Evolutionary conservation across 805 yeast species (phyloP).

Genomic region (Vanderwaltozyma verrucispora): DNA sequence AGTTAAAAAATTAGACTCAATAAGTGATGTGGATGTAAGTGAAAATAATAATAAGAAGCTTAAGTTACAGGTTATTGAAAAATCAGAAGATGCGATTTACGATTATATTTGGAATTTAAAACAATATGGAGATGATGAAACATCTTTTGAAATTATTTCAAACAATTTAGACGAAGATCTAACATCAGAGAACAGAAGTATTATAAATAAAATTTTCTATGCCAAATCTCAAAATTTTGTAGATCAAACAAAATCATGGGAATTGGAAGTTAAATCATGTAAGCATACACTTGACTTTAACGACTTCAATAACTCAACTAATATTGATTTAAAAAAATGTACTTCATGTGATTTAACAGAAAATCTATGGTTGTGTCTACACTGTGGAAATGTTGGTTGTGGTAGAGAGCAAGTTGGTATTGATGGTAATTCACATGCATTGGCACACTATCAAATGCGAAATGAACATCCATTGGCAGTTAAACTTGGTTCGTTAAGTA

Average conservation of each 20-base stretch:
- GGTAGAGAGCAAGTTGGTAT: constrained; percentile 92
- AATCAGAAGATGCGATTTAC: constrained; percentile 23
- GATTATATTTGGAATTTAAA: constrained; percentile 22
- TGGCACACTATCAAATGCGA: constrained; percentile 47
- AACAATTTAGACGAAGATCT: constrained; percentile 2
- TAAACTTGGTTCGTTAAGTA: constrained; percentile 79
- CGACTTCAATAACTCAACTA: constrained; percentile 1
- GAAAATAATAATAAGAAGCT: constrained; percentile 24
- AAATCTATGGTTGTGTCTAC: constrained; percentile 86
- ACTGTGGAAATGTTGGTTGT: constrained; percentile 88
- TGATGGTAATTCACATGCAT: constrained; percentile 90
- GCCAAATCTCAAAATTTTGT: constrained; percentile 22
- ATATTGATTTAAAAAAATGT: constrained; percentile 37
- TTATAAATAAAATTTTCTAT: constrained; percentile 17
- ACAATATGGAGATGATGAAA: not conserved
- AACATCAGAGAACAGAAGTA: constrained; percentile 3
- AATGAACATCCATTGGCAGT: constrained; percentile 73
- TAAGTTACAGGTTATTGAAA: constrained; percentile 24
- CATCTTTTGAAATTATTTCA: not conserved
- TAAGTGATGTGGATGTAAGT: constrained; percentile 17
- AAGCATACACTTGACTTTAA: constrained; percentile 53
- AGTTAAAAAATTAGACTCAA: constrained; percentile 38
- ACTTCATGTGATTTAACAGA: constrained; percentile 50
- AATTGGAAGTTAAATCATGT: constrained; percentile 74
- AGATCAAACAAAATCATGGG: constrained; percentile 83